These are phyloP conservation scores for Laetiporus sulphureus DNA, from an alignment of 1,284 basidiomycete genomes.

Conservation along the genomic window DNA sequence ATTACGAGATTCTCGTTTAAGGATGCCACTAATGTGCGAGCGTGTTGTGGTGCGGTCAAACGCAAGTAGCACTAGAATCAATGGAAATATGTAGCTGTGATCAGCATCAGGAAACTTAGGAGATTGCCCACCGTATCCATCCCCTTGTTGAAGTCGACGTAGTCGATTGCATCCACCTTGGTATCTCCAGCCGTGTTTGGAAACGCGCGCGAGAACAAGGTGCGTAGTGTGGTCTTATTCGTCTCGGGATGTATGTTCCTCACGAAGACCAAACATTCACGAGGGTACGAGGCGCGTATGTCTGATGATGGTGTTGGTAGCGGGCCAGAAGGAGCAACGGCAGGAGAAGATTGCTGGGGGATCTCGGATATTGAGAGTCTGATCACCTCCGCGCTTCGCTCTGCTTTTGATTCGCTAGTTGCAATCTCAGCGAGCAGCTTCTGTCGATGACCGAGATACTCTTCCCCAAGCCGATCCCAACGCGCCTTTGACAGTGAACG, in stretches of 20 bases:
- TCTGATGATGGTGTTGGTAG: constrained; percentile 10
- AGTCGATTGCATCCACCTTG: constrained; percentile 43
- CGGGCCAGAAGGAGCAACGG: not conserved
- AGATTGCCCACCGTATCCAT: constrained; percentile 52
- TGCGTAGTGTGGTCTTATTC: constrained; percentile 70
- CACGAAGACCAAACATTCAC: constrained; percentile 59
- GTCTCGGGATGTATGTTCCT: constrained; percentile 64
- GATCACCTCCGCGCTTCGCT: no score
- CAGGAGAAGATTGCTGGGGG: not conserved
- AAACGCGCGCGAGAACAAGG: constrained; percentile 44
- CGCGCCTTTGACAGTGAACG: constrained; percentile 45
- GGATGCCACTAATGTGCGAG: constrained; percentile 36
- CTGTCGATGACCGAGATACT: constrained; percentile 56
- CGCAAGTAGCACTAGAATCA: constrained; percentile 63
- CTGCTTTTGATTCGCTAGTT: constrained; percentile 2
- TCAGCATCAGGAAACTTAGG: not conserved
- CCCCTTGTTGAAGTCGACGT: constrained; percentile 74
- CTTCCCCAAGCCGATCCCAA: constrained; percentile 57
- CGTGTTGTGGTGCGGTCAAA: constrained; percentile 43
- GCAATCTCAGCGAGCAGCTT: constrained; percentile 41
- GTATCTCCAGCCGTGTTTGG: constrained; percentile 8
- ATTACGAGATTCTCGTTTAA: constrained; percentile 31
- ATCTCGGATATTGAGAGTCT: no score
- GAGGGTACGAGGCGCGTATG: constrained; percentile 43
- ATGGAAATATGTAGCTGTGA: not conserved